These are phyloP conservation scores for Bipolaris cookei DNA, from an alignment of 2,329 filamentous ascomycete genomes.

Conservation along the genomic window DNA sequence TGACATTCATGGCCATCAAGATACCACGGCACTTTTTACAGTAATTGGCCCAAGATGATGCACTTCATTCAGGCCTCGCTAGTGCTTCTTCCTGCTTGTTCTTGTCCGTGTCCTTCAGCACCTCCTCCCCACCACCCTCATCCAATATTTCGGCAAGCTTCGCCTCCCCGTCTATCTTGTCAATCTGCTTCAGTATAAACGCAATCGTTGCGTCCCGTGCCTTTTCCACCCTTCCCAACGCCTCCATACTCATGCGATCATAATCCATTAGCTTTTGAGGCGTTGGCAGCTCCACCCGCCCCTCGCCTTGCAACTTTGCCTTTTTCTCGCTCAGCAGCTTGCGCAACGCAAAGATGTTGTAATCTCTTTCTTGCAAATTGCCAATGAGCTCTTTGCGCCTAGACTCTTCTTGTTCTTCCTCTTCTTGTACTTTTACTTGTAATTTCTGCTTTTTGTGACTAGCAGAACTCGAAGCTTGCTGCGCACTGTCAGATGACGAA, in stretches of 20 bases:
- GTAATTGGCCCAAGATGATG: too few relatives aligned
- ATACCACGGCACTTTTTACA: too few relatives aligned
- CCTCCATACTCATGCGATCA: slow-evolving; percentile 49
- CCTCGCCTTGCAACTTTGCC: slow-evolving; percentile 36
- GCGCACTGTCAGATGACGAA: background rate
- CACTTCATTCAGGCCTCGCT: slow-evolving; percentile 13
- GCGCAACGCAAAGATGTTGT: slow-evolving; percentile 57
- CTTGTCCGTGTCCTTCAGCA: slow-evolving; percentile 6
- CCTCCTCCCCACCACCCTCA: slow-evolving; percentile 23
- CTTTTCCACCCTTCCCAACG: slow-evolving; percentile 54
- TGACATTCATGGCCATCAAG: background rate
- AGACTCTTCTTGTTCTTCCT: slow-evolving; percentile 10
- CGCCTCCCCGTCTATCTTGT: slow-evolving; percentile 55
- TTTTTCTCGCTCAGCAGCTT: slow-evolving; percentile 54
- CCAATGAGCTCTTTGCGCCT: slow-evolving; percentile 48
- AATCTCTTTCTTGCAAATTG: slow-evolving; percentile 52
- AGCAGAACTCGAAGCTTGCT: slow-evolving; percentile 15
- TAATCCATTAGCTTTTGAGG: slow-evolving; percentile 52
- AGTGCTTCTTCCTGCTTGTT: background rate
- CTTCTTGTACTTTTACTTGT: slow-evolving; percentile 32
- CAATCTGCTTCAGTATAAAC: slow-evolving; percentile 60
- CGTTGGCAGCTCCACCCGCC: slow-evolving; percentile 30
- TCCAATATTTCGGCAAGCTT: slow-evolving; percentile 35
- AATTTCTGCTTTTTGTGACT: slow-evolving; percentile 44
- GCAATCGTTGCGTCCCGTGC: slow-evolving; percentile 61